phyloP scores from a whole-genome alignment of 2,329 filamentous ascomycete species.

The Penicillium psychrosexuale region DNA sequence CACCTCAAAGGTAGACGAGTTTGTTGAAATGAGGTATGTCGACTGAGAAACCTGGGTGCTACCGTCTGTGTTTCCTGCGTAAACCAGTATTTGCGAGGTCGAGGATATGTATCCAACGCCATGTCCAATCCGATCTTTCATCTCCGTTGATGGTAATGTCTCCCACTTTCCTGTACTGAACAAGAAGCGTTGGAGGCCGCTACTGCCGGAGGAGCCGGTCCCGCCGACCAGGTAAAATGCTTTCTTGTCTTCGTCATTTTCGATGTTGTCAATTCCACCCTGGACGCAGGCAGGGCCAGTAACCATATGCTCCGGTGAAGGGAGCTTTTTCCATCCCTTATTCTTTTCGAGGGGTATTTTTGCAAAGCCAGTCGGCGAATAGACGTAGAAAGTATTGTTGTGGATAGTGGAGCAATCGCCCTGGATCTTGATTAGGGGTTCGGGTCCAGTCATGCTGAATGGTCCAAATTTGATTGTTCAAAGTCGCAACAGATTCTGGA shows the following conservation, averaged over 20 bases:
- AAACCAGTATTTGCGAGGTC: constrained; percentile 71
- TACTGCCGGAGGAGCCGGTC: constrained; percentile 57
- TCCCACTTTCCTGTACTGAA: constrained; percentile 59
- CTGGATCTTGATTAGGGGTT: constrained; percentile 66
- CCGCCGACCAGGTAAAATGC: constrained; percentile 82
- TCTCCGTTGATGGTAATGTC: constrained; percentile 53
- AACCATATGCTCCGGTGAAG: constrained; percentile 63
- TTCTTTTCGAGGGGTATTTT: constrained; percentile 66
- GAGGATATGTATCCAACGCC: constrained; percentile 70
- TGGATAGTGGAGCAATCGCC: constrained; percentile 79
- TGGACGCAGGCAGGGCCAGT: constrained; percentile 75
- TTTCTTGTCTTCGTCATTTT: constrained; percentile 42
- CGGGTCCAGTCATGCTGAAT: constrained; percentile 65
- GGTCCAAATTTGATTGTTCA: constrained; percentile 8
- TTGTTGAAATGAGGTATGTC: constrained; percentile 70
- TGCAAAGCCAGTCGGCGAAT: constrained; percentile 71
- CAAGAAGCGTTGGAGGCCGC: constrained; percentile 69
- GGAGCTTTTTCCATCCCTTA: constrained; percentile 66
- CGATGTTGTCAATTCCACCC: constrained; percentile 57
- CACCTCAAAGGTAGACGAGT: constrained; percentile 61
- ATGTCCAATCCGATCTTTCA: constrained; percentile 70
- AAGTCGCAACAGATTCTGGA: constrained; percentile 25
- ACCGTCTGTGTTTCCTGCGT: constrained; percentile 69
- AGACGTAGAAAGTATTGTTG: constrained; percentile 80
- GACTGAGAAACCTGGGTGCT: constrained; percentile 60